A percentile compares a stretch with the other conserved stretches of the same genome.
These are phyloP conservation scores for Priceomyces melissophilus DNA, from an alignment of 805 yeast species.

Conservation along the genomic window DNA sequence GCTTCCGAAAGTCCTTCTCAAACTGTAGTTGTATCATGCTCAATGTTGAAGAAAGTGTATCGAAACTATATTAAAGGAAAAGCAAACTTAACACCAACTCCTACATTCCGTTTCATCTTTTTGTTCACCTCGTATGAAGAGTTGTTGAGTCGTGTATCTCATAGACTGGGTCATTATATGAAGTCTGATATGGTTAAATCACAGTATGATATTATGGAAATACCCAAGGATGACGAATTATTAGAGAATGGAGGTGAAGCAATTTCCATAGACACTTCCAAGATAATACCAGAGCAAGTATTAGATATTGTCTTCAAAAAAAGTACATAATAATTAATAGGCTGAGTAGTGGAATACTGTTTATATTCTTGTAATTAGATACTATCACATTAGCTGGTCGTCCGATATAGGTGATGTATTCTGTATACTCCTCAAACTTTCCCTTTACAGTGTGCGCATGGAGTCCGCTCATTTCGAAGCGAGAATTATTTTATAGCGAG, in stretches of 20 bases:
- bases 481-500: too few species aligned
- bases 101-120: conserved; percentile 59
- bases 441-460: too few species aligned
- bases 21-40: conserved; percentile 69
- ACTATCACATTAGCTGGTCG: too few species aligned
- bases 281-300: conserved; percentile 25
- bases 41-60: conserved; percentile 74
- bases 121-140: conserved; percentile 62
- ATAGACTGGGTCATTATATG: conserved; percentile 81
- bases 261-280: conserved; percentile 32
- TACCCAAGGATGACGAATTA: conserved; percentile 50
- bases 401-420: too few species aligned
- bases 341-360: too few species aligned
- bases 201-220: conserved; percentile 71
- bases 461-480: too few species aligned
- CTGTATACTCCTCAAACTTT: too few species aligned
- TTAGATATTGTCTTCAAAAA: conserved; percentile 16
- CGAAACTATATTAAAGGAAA: conserved; percentile 55
- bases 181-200: conserved; percentile 78
- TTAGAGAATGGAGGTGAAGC: conserved; percentile 34
- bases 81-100: conserved; percentile 21
- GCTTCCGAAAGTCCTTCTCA: conserved; percentile 27
- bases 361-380: too few species aligned
- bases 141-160: conserved; percentile 55
- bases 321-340: too few species aligned